phyloP scores from a whole-genome alignment of 441 rosid species.

The Pelargonium citronellum region DNA sequence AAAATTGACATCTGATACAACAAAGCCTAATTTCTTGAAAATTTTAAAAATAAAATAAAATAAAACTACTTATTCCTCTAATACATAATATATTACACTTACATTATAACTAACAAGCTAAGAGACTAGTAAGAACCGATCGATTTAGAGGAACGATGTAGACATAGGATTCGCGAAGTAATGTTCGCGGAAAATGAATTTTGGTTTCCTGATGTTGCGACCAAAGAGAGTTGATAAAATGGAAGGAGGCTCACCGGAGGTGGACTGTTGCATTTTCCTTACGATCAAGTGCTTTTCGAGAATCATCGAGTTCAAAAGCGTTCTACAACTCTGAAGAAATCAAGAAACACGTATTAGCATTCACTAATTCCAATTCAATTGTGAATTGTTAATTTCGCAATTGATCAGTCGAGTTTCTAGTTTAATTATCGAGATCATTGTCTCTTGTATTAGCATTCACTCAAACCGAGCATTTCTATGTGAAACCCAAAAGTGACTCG shows the following conservation, averaged over 20 bases:
- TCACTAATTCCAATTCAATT: too few species aligned
- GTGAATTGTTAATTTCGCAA: neutral
- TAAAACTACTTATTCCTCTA: too few species aligned
- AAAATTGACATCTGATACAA: too few species aligned
- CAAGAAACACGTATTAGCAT: neutral
- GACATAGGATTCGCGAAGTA: constrained; percentile 64
- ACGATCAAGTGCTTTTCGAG: constrained; percentile 56
- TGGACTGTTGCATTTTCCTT: constrained; percentile 58
- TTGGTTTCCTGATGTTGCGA: constrained; percentile 37
- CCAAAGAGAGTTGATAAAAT: constrained; percentile 42
- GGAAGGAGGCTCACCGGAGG: constrained; percentile 46
- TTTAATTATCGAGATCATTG: too few species aligned
- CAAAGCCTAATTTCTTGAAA: too few species aligned
- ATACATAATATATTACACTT: too few species aligned
- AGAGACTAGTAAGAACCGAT: too few species aligned
- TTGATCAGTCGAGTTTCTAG: neutral
- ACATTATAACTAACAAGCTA: too few species aligned
- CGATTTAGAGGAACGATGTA: constrained; percentile 27
- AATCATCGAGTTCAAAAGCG: constrained; percentile 65
- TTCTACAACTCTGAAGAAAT: constrained; percentile 61
- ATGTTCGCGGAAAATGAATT: constrained; percentile 52
- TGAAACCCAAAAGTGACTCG: too few species aligned
- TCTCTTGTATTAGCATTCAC: too few species aligned
- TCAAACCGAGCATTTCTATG: too few species aligned
- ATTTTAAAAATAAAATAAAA: too few species aligned